A percentile compares a stretch with the other conserved stretches of the same genome.
These are phyloP conservation scores for Neurospora tetraspora DNA, from an alignment of 495 filamentous ascomycete species.

Conservation along the genomic window DNA sequence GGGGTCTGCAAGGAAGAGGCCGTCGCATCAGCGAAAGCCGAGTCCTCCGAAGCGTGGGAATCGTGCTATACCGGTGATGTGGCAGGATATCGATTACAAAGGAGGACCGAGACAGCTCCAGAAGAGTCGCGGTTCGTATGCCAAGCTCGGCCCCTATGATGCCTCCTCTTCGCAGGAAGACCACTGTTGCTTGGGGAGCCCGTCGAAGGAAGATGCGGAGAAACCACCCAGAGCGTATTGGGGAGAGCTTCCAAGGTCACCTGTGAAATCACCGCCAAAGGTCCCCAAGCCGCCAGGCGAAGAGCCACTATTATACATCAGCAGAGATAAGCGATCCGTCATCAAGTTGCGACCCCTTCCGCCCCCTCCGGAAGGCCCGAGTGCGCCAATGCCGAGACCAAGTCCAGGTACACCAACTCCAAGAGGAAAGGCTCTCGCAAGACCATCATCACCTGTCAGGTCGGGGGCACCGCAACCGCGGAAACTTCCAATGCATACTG, in stretches of 20 bases:
- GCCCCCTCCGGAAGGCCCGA: background rate
- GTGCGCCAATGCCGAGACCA: background rate
- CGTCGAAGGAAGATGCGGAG: conserved; percentile 2
- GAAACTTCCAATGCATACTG: background rate
- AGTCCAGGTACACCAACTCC: background rate
- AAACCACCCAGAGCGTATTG: conserved; percentile 5
- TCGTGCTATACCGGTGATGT: background rate
- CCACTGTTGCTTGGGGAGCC: conserved; percentile 10
- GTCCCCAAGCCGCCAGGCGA: background rate
- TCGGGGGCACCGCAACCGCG: background rate
- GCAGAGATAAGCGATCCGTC: background rate
- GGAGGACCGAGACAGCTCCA: background rate
- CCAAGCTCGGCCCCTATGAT: background rate
- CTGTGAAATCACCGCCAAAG: background rate
- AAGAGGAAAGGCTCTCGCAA: background rate
- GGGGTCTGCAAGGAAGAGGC: conserved; percentile 1
- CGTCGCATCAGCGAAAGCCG: conserved; percentile 1
- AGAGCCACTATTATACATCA: background rate
- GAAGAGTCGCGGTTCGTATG: conserved; percentile 3
- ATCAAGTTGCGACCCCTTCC: conserved; percentile 7
- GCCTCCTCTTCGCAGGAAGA: conserved; percentile 1
- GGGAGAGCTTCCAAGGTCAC: conserved; percentile 6
- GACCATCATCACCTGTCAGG: background rate
- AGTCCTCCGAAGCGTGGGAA: background rate
- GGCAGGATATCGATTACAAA: conserved; percentile 1